Evolutionary conservation across 23 red algal species (phyloP).

Genomic region (Chondrus crispus): DNA sequence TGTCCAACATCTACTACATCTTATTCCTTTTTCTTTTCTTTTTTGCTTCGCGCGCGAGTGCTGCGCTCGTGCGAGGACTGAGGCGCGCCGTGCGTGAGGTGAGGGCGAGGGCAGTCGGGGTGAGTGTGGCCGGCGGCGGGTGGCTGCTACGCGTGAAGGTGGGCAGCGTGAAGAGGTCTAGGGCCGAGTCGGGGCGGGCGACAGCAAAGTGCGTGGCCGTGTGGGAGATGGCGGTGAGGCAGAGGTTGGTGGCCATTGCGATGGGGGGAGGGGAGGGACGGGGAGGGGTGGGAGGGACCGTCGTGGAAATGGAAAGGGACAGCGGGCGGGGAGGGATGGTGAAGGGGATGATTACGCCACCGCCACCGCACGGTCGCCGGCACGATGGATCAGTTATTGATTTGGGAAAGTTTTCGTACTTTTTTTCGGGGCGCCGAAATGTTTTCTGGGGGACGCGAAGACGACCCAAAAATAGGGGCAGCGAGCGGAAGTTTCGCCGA

Average conservation of each 20-base stretch:
- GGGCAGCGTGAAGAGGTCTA: background rate
- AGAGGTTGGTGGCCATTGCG: background rate
- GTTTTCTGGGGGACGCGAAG: too few species aligned
- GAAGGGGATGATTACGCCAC: too few species aligned
- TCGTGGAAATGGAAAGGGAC: background rate
- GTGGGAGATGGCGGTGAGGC: background rate
- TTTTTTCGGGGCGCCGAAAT: too few species aligned
- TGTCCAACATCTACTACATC: too few species aligned
- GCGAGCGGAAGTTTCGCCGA: too few species aligned
- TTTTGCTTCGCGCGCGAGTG: too few species aligned
- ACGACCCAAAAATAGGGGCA: too few species aligned
- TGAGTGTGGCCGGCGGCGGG: background rate
- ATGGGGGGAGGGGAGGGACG: background rate
- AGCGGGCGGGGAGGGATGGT: background rate
- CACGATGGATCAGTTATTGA: too few species aligned
- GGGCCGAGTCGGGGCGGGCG: background rate
- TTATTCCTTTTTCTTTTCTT: too few species aligned
- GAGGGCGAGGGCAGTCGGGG: background rate
- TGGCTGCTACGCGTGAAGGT: too few species aligned
- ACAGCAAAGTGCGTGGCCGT: background rate
- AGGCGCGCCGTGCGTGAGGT: background rate
- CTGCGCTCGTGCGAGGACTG: slow-evolving; percentile 7
- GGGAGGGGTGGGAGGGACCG: background rate
- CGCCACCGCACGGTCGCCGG: too few species aligned
- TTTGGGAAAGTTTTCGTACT: too few species aligned